Base-by-base conservation (phyloP, 768 basidiomycete genomes). In the Omphalotus guepiniiformis region DNA sequence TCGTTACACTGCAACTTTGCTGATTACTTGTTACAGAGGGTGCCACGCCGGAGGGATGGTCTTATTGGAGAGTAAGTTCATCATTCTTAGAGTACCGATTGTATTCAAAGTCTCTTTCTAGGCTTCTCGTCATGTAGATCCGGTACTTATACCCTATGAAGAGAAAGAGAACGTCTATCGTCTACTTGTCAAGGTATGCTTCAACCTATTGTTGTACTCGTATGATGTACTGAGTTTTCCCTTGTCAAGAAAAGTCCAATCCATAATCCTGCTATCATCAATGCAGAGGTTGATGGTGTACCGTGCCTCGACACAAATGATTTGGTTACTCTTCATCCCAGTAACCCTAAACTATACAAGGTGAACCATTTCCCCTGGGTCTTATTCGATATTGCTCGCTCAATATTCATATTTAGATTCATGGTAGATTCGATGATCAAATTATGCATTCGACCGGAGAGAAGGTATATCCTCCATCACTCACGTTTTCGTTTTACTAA, bases 391-490 rank as follows among this genome's bases (percentile, higher is more conserved):
- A 15, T 26, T 30, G 2, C 19, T 28, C 11, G 6, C 19, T n/a
- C 32, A 21, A n/a, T 15, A 29, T 4, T 15, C 21, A 13, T 29
- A 18, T 29, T 7, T n/a, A 27, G 42, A 32, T 32, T 32, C 43
- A 42, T 27, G 68, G 68, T 3, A 52, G 71, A 4, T 55, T 53
- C 23, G 72, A 73, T 45, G 72, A 73, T 40, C 72, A 72, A 50
- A 69, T 73, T 45, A 63, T 67, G 56, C 57, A 67, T 26, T 62
- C 57, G 16, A 68, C 63, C 5, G 68, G 68, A 7, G 68, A 70
- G 46, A 70, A 67, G 65, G 66, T 66, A 29, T 19, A 40, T 44
- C 36, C 45, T 25, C 4, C 9, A 22, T 19, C 9, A 26, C 15
- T 27, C 2, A 13, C 32, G 18, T 25, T 25, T 36, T 26, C 18